Percentiles rank a stretch among this genome's conserved stretches.
Conservation (phyloP, 768 basidiomycete species). For the Amanita fuliginea region DNA sequence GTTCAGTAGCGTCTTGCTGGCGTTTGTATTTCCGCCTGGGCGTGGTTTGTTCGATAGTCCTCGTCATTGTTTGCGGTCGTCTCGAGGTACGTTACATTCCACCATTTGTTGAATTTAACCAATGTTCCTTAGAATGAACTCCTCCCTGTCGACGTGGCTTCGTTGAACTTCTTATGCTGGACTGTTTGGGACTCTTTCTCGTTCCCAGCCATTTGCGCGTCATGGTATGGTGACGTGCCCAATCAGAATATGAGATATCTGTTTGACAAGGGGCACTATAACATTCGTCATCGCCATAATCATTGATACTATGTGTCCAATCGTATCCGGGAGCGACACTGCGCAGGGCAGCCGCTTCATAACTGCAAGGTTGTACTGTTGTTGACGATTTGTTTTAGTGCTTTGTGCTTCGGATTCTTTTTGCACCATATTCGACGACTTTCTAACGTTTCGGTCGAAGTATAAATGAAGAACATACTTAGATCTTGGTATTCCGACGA, state of each 20-base stretch:
- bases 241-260: not conserved
- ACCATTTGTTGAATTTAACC: not conserved
- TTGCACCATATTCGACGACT: not conserved
- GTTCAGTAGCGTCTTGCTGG: not conserved
- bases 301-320: not conserved
- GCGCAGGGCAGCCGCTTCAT: not conserved
- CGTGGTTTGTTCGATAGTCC: not conserved
- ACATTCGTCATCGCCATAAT: not conserved
- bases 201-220: not conserved
- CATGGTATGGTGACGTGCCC: not conserved
- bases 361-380: not conserved
- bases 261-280: not conserved
- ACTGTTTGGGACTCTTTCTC: not conserved
- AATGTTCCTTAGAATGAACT: not conserved
- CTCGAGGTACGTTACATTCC: not conserved
- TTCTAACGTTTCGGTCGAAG: not conserved
- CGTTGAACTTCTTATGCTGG: not conserved
- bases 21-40: not conserved
- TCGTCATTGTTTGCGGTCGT: not conserved
- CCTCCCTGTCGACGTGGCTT: not conserved
- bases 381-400: not conserved
- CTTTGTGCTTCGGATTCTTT: not conserved
- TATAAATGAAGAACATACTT: no score
- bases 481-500: no score
- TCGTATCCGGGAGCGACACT: not conserved